phyloP scores from a whole-genome alignment of 306 rosid species.

The Fragaria ananassa region DNA sequence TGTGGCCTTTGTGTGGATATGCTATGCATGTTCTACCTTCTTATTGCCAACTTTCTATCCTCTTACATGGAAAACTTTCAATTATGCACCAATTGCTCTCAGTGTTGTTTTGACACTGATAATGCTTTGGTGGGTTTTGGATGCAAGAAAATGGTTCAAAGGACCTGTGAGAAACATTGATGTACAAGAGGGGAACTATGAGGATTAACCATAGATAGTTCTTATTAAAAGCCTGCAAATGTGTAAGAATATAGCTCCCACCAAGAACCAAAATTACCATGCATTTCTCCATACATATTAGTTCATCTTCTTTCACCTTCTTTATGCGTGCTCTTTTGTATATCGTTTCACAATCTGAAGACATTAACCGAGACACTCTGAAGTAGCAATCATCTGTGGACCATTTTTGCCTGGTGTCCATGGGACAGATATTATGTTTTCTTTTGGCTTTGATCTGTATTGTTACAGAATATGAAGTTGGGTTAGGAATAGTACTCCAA shows the following conservation, averaged over 20 bases:
- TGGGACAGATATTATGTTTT: neutral
- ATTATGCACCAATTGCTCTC: constrained; percentile 12
- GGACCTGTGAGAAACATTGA: constrained; percentile 36
- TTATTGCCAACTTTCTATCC: constrained; percentile 19
- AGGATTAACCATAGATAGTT: no score
- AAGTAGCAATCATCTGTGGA: neutral
- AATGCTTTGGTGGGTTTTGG: constrained; percentile 25
- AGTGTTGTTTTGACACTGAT: constrained; percentile 12
- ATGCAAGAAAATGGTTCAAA: constrained; percentile 38
- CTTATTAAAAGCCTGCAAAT: no score
- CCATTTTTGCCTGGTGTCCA: neutral
- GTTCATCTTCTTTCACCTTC: neutral
- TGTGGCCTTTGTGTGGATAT: constrained; percentile 23
- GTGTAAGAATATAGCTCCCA: no score
- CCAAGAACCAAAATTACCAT: neutral
- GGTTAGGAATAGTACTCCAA: neutral
- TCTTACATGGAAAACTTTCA: constrained; percentile 22
- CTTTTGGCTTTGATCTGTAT: neutral
- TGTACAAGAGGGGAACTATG: neutral
- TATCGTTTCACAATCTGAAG: neutral
- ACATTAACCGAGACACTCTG: neutral
- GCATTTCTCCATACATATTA: neutral
- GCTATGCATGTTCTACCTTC: constrained; percentile 28
- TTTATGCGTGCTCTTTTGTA: neutral
- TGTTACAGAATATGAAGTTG: neutral